A percentile compares a stretch with the other conserved stretches of the same genome.
Conservation (phyloP, 108 stramenopile genomes). For the Cyclotella choctawhatcheeana region DNA sequence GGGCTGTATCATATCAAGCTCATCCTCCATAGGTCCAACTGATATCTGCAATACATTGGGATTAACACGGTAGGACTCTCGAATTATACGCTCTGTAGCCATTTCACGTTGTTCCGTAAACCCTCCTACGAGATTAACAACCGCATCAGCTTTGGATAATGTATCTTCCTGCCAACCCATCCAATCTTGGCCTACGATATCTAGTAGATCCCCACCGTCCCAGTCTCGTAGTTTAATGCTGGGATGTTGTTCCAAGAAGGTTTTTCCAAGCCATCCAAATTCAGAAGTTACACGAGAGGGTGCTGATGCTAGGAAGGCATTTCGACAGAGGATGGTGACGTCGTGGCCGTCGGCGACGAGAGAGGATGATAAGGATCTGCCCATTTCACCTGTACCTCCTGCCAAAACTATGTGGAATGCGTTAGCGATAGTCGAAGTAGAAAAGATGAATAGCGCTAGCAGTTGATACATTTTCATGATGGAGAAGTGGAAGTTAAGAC, state of each 20-base stretch:
- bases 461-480: too few relatives aligned
- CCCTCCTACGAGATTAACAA: constrained; percentile 83
- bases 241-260: constrained; percentile 59
- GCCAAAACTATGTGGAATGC: constrained; percentile 73
- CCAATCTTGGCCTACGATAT: constrained; percentile 80
- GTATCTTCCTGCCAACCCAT: constrained; percentile 82
- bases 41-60: constrained; percentile 67
- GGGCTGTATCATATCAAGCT: constrained; percentile 57
- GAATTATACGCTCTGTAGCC: constrained; percentile 75
- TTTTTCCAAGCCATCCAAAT: constrained; percentile 79
- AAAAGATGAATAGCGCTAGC: constrained; percentile 6
- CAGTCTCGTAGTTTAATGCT: constrained; percentile 76
- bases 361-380: constrained; percentile 53
- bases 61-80: constrained; percentile 71
- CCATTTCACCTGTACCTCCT: constrained; percentile 81
- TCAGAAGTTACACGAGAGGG: constrained; percentile 73
- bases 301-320: constrained; percentile 79
- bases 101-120: constrained; percentile 81
- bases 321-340: constrained; percentile 80
- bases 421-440: background rate
- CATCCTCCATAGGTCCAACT: constrained; percentile 67
- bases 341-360: constrained; percentile 56
- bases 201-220: constrained; percentile 88
- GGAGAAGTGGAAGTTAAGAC: too few relatives aligned
- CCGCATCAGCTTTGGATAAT: constrained; percentile 63